phyloP scores from a whole-genome alignment of 805 yeast species.

The Isabelozyma pseudorhagii region DNA sequence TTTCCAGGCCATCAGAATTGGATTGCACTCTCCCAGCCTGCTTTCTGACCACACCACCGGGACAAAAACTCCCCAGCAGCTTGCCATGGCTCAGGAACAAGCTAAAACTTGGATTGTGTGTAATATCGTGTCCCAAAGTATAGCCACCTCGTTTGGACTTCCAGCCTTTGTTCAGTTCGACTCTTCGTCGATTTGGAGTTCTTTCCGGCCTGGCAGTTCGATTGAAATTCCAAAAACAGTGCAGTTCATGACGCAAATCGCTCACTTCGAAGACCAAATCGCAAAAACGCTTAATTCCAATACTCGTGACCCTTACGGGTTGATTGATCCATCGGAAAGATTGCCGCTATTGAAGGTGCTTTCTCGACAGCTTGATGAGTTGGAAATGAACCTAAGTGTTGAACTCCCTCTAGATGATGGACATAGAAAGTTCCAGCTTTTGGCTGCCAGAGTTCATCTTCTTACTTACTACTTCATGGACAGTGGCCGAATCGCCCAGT shows the following conservation, averaged over 20 bases:
- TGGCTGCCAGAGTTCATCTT: constrained; percentile 77
- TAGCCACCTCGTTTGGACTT: constrained; percentile 91
- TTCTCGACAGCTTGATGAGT: constrained; percentile 67
- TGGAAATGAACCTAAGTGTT: constrained; percentile 54
- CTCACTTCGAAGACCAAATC: constrained; percentile 82
- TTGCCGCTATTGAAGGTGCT: constrained; percentile 72
- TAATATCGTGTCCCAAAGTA: constrained; percentile 82
- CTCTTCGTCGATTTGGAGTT: constrained; percentile 51
- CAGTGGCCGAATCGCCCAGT: constrained; percentile 42
- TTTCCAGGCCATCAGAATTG: constrained; percentile 89
- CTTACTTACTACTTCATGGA: constrained; percentile 80
- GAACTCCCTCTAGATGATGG: constrained; percentile 53
- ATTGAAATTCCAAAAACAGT: constrained; percentile 55
- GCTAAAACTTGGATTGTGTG: constrained; percentile 91
- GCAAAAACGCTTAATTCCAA: constrained; percentile 74
- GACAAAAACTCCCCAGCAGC: constrained; percentile 38
- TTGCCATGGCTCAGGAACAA: constrained; percentile 65
- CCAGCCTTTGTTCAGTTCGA: constrained; percentile 91
- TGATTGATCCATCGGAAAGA: constrained; percentile 66
- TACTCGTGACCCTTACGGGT: constrained; percentile 61
- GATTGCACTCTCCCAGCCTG: constrained; percentile 65
- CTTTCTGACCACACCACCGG: constrained; percentile 45
- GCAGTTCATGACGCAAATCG: constrained; percentile 75
- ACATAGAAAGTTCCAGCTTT: constrained; percentile 62
- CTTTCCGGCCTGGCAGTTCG: constrained; percentile 47